These are phyloP conservation scores for Alternaria arborescens DNA, from an alignment of 2,329 filamentous ascomycete species.

Conservation along the genomic window DNA sequence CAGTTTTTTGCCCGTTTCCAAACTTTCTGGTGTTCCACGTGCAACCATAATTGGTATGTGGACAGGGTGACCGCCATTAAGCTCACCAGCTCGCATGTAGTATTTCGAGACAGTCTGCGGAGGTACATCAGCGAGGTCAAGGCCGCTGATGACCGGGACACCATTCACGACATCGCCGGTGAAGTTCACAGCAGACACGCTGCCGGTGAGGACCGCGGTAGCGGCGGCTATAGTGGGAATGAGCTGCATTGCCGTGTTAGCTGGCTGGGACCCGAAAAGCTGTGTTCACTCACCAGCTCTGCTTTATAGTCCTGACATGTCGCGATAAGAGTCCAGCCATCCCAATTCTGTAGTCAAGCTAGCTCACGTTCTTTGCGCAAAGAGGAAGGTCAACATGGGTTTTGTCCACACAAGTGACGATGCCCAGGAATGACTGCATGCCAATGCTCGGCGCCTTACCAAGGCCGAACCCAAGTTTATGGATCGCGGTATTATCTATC, in stretches of 20 bases:
- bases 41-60: slow-evolving; percentile 52
- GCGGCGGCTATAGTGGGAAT: slow-evolving; percentile 29
- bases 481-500: not conserved
- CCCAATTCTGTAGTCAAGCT: not conserved
- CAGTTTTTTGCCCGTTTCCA: slow-evolving; percentile 48
- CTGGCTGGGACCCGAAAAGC: slow-evolving; percentile 2
- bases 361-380: slow-evolving; percentile 28
- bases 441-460: slow-evolving; percentile 8
- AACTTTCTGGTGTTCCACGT: slow-evolving; percentile 47
- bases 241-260: slow-evolving; percentile 35
- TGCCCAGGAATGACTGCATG: slow-evolving; percentile 34
- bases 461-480: slow-evolving; percentile 1
- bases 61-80: slow-evolving; percentile 50
- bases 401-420: slow-evolving; percentile 34
- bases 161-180: slow-evolving; percentile 47
- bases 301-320: slow-evolving; percentile 21
- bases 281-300: not conserved
- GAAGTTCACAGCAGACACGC: slow-evolving; percentile 35
- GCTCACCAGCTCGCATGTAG: slow-evolving; percentile 50
- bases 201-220: slow-evolving; percentile 27
- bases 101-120: slow-evolving; percentile 48
- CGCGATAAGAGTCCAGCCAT: slow-evolving; percentile 27
- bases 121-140: slow-evolving; percentile 50
- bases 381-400: slow-evolving; percentile 40
- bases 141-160: slow-evolving; percentile 41